phyloP scores from a whole-genome alignment of 805 yeast species.

The Yarrowia sp. region DNA sequence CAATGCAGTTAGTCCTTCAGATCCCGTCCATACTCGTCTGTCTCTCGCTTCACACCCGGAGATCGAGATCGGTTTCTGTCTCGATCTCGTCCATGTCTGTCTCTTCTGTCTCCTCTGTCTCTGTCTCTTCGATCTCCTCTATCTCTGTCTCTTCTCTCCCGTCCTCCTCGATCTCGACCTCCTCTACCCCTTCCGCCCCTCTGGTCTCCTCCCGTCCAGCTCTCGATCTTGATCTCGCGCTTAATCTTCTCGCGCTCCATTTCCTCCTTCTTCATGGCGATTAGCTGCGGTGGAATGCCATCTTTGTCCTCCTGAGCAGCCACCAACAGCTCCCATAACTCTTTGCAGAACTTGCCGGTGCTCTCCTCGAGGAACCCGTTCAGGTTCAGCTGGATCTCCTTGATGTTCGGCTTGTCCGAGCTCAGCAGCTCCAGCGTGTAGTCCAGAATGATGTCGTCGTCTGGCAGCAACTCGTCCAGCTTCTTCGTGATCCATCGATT shows the following conservation, averaged over 20 bases:
- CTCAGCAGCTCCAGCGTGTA: constrained; percentile 47
- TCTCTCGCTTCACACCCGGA: background rate
- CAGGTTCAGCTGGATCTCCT: constrained; percentile 45
- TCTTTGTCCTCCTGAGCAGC: constrained; percentile 47
- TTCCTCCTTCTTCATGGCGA: constrained; percentile 28
- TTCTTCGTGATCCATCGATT: constrained; percentile 43
- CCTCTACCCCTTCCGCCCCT: background rate
- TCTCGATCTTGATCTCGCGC: constrained; percentile 31
- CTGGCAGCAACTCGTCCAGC: constrained; percentile 45
- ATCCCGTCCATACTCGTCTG: constrained; percentile 6
- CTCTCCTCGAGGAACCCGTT: constrained; percentile 47
- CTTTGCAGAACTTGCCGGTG: constrained; percentile 43
- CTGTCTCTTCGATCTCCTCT: constrained; percentile 62
- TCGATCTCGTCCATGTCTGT: background rate
- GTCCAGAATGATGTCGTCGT: constrained; percentile 52
- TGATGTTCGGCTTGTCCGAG: constrained; percentile 42
- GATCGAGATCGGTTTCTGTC: background rate
- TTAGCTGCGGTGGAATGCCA: constrained; percentile 47
- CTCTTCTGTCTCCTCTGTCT: background rate
- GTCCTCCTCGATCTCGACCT: background rate
- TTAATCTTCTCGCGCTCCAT: constrained; percentile 37
- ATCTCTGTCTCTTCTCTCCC: constrained; percentile 53
- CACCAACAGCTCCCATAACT: constrained; percentile 47
- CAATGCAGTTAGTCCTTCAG: background rate
- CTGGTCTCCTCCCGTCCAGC: background rate